Percentiles rank a stretch among this genome's conserved stretches.
Conservation (phyloP, 202 grass and related monocot species). For the Panicum hallii region DNA sequence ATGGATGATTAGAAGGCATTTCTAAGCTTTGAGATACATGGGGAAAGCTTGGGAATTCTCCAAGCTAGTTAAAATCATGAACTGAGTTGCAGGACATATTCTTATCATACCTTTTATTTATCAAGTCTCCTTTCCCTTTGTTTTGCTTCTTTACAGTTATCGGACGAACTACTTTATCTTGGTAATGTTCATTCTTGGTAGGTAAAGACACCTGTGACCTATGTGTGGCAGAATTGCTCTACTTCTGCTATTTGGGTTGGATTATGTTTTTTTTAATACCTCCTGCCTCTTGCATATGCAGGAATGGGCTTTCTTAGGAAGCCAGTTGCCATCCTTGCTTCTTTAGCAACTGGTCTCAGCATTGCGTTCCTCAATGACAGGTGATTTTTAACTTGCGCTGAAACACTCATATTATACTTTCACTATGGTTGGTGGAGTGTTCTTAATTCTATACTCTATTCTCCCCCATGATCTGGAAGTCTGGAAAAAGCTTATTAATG, state of each 20-base stretch:
- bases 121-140: background rate
- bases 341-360: conserved; percentile 5
- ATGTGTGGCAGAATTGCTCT: background rate
- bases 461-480: background rate
- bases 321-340: conserved; percentile 23
- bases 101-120: background rate
- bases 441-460: background rate
- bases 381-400: background rate
- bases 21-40: background rate
- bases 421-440: background rate
- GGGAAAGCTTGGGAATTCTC: background rate
- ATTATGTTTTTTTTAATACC: background rate
- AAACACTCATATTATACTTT: conserved; percentile 11
- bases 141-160: conserved; percentile 50
- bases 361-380: conserved; percentile 23
- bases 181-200: conserved; percentile 60
- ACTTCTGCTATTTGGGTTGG: background rate
- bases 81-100: background rate
- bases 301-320: conserved; percentile 28
- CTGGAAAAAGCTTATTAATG: conserved; percentile 13
- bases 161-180: conserved; percentile 71
- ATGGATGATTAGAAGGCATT: background rate
- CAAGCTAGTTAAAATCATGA: background rate
- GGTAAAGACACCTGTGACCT: background rate
- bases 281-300: background rate